Evolutionary conservation across 441 rosid genomes (phyloP).

Genomic region (Euphorbia schlechtendalii): DNA sequence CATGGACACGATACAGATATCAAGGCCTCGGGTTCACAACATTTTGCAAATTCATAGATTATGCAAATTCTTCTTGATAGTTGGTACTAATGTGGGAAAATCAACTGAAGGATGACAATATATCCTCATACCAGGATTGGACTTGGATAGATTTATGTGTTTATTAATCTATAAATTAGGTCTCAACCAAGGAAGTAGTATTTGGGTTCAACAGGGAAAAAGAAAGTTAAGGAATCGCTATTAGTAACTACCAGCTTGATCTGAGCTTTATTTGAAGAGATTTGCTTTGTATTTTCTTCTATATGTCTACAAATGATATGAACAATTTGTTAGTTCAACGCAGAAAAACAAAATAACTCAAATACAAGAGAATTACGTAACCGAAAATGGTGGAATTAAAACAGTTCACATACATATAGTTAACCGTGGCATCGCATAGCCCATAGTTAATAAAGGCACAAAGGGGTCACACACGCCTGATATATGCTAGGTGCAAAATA

Average conservation of each 20-base stretch:
- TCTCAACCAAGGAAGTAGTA: not conserved
- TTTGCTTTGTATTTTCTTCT: slow-evolving; percentile 49
- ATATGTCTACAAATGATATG: slow-evolving; percentile 41
- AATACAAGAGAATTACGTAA: not conserved
- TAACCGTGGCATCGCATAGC: not conserved
- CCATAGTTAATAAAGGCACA: too few species aligned
- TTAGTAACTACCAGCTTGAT: slow-evolving; percentile 52
- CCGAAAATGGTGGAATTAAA: not conserved
- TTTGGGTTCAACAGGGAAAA: not conserved
- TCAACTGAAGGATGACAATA: not conserved
- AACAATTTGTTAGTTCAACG: not conserved
- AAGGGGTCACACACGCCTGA: too few species aligned
- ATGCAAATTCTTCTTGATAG: not conserved
- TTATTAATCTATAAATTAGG: not conserved
- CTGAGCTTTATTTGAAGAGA: slow-evolving; percentile 65
- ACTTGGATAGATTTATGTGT: not conserved
- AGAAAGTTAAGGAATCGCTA: not conserved
- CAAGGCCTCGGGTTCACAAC: not conserved
- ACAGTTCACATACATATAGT: not conserved
- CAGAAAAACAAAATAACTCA: not conserved
- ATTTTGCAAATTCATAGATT: not conserved
- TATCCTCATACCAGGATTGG: not conserved
- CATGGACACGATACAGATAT: not conserved
- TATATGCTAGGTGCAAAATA: too few species aligned
- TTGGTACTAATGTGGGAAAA: not conserved